Evolutionary conservation across 164 flowering plant species (phyloP).

Genomic region (Houttuynia cordata): DNA sequence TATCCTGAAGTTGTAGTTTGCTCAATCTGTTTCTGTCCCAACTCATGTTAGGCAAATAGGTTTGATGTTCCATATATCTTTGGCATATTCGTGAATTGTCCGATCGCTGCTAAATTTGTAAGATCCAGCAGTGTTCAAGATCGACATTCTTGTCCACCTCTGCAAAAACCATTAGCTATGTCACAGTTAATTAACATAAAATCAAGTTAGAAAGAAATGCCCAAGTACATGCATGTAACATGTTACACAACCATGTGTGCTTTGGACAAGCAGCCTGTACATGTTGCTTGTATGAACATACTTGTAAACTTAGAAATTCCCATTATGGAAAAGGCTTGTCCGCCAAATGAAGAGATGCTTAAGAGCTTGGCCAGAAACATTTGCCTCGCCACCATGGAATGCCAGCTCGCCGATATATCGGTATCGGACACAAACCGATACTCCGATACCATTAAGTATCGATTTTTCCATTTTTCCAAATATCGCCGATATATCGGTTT

Average conservation of each 20-base stretch:
- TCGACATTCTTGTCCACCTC: conserved; percentile 86
- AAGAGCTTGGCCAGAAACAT: no score
- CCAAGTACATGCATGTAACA: neutral
- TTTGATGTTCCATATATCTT: conserved; percentile 70
- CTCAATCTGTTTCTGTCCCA: neutral
- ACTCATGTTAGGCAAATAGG: conserved; percentile 44
- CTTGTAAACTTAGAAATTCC: no score
- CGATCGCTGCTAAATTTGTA: conserved; percentile 91
- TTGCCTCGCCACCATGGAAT: no score
- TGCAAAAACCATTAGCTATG: conserved; percentile 14
- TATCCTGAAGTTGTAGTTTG: no score
- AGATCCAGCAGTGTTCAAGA: conserved; percentile 86
- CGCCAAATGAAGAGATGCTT: no score
- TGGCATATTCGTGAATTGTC: conserved; percentile 80
- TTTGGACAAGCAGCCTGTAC: neutral
- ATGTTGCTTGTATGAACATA: no score
- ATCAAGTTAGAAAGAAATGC: neutral
- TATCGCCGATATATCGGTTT: no score
- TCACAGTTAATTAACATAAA: neutral
- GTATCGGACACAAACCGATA: no score
- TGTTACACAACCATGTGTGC: neutral
- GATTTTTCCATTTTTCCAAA: no score
- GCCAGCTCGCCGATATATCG: no score
- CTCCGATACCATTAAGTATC: no score
- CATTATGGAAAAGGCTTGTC: no score